Base-by-base conservation (phyloP, 305 asterid species). In the Rubia occidens region DNA sequence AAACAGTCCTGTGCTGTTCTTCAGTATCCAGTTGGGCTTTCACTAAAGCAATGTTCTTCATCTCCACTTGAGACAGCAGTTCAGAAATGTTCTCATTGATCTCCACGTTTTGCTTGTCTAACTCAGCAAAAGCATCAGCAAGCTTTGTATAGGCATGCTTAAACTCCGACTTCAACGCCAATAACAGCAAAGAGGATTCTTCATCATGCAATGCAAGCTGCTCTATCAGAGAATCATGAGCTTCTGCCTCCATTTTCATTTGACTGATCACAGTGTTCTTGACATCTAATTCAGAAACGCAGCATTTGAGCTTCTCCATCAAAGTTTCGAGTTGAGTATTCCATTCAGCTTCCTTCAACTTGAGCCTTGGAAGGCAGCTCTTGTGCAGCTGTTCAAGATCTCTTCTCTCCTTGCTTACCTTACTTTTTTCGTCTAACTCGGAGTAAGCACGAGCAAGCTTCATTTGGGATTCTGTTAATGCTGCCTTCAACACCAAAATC, bases 121-220 rank as follows among this genome's bases (percentile, higher is more conserved):
- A 56, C 72, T 37, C 80, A 51, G 79, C 79, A 51, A 40, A 15
- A 20, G 66, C 74, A 60, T 79, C 74, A 68, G 68, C 63, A 78
- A 77, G 74, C 71, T 84, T 79, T 62, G 60, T 68, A 14, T 66
- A 78, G 39, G 84, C 85, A 71, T 86, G 90, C 29, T 72, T 73
- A 70, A 88, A 80, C 72, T 79, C 88, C 1, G 86, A 84, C 67
- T 80, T 90, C 78, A 90, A 72, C 47, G 84, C 79, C 80, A 88
- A 66, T 39, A 83, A 60, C 81, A 78, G 59, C 29, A 88, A 43
- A 49, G 86, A 74, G 60, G 80, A 78, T 80, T 85, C 94, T 64
- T 82, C 81, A 73, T 82, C 84, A 69, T 79, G 72, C 60, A 86
- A 47, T 32, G 26, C 59, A 21, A 67, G 49, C 49, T 72, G 64